These are phyloP conservation scores for Paramecium biaurelia DNA, from an alignment of 73 alveolate genomes.

Conservation along the genomic window DNA sequence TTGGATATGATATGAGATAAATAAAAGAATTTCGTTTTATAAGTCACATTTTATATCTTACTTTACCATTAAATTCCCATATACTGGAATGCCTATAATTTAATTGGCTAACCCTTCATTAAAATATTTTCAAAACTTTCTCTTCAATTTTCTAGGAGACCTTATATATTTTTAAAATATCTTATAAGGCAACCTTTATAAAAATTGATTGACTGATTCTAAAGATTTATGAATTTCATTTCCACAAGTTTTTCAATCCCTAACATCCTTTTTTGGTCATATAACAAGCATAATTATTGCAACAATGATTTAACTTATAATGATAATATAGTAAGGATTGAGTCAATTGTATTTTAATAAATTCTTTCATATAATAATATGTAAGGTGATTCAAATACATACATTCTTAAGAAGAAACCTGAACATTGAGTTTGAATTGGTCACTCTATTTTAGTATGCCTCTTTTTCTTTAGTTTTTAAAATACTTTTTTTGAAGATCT, in stretches of 20 bases:
- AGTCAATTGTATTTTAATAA: constrained; percentile 32
- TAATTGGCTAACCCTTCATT: background rate
- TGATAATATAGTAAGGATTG: background rate
- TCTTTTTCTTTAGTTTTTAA: too few relatives aligned
- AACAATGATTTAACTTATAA: background rate
- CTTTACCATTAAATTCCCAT: background rate
- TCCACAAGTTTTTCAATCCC: too few relatives aligned
- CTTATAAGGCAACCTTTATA: constrained; percentile 7
- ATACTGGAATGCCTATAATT: background rate
- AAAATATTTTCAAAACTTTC: constrained; percentile 13
- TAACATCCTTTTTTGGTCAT: too few relatives aligned
- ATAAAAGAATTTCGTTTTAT: background rate
- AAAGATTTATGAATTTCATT: constrained; percentile 58
- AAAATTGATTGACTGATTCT: constrained; percentile 41
- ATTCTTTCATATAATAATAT: background rate
- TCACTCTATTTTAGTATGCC: background rate
- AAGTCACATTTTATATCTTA: background rate
- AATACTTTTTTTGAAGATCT: too few relatives aligned
- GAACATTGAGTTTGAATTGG: too few relatives aligned
- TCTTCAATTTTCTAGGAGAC: constrained; percentile 47
- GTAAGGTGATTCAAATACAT: background rate
- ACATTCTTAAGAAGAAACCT: too few relatives aligned
- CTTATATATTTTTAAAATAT: too few relatives aligned
- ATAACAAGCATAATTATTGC: too few relatives aligned
- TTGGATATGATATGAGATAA: background rate